These are phyloP conservation scores for Pulveroboletus sp. DNA, from an alignment of 768 basidiomycete genomes.

Conservation along the genomic window DNA sequence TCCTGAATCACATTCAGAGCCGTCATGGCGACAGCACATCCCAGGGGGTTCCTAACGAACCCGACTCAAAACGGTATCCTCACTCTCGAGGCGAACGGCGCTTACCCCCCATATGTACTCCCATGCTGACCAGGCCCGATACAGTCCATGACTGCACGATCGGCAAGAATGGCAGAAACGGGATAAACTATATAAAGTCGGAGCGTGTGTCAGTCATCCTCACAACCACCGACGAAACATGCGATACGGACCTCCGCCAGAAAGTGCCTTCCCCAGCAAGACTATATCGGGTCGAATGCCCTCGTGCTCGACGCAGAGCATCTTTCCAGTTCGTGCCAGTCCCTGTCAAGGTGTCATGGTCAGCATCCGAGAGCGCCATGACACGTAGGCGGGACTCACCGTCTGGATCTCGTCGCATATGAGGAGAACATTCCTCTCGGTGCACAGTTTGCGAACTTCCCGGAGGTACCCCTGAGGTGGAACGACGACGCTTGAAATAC, in stretches of 20 bases:
- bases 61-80: not conserved
- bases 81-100: not conserved
- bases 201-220: constrained; percentile 5
- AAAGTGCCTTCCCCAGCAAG: constrained; percentile 92
- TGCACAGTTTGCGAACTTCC: constrained; percentile 76
- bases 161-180: constrained; percentile 90
- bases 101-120: constrained; percentile 89
- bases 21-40: constrained; percentile 92
- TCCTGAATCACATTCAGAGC: constrained; percentile 88
- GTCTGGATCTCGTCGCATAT: constrained; percentile 99
- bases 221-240: not conserved
- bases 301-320: constrained; percentile 89
- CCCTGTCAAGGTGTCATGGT: constrained; percentile 45
- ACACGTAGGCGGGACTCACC: constrained; percentile 34
- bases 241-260: constrained; percentile 72
- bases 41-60: constrained; percentile 75
- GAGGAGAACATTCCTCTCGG: constrained; percentile 87
- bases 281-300: constrained; percentile 86
- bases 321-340: constrained; percentile 87
- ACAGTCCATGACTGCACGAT: constrained; percentile 89
- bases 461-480: constrained; percentile 84
- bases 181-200: constrained; percentile 72
- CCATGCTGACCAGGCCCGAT: constrained; percentile 96
- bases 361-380: not conserved
- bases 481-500: constrained; percentile 70